phyloP scores from a whole-genome alignment of 106 monocot genomes.

The Allium cepa region DNA sequence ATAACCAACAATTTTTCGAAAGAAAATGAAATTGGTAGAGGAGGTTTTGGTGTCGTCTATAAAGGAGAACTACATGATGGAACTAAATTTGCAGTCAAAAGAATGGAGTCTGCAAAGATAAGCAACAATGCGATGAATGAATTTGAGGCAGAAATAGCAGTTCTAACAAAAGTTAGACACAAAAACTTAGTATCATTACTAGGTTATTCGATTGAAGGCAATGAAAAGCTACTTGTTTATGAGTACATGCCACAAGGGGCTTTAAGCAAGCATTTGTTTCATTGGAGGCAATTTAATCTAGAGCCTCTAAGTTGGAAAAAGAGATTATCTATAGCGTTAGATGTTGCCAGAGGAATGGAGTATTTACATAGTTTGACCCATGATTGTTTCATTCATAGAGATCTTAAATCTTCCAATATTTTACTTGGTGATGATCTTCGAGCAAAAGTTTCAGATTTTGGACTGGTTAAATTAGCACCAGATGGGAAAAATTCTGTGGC shows the following conservation, averaged over 20 bases:
- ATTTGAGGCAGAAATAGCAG: slow-evolving; percentile 48
- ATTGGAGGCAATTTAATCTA: slow-evolving; percentile 27
- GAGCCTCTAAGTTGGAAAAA: slow-evolving; percentile 58
- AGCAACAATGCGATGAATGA: slow-evolving; percentile 38
- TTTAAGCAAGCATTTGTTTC: slow-evolving; percentile 55
- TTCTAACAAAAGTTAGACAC: slow-evolving; percentile 55
- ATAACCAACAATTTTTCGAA: slow-evolving; percentile 33
- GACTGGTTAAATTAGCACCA: slow-evolving; percentile 50
- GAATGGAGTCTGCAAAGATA: slow-evolving; percentile 37
- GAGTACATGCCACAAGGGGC: slow-evolving; percentile 56
- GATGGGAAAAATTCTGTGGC: slow-evolving; percentile 42
- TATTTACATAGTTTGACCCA: slow-evolving; percentile 53
- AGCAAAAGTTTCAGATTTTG: slow-evolving; percentile 61
- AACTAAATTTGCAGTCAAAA: slow-evolving; percentile 48
- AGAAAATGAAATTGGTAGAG: slow-evolving; percentile 51
- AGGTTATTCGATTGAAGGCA: slow-evolving; percentile 40
- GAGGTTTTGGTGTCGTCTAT: slow-evolving; percentile 60
- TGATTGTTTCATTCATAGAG: slow-evolving; percentile 52
- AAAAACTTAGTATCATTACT: slow-evolving; percentile 39
- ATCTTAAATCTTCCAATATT: slow-evolving; percentile 60
- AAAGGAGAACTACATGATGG: slow-evolving; percentile 47
- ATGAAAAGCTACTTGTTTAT: slow-evolving; percentile 49
- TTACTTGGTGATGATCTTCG: slow-evolving; percentile 46
- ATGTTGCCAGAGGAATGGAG: slow-evolving; percentile 52
- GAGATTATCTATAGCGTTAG: slow-evolving; percentile 45